Conservation (phyloP, 139 green algal species). For the Klebsormidium nitens region DNA sequence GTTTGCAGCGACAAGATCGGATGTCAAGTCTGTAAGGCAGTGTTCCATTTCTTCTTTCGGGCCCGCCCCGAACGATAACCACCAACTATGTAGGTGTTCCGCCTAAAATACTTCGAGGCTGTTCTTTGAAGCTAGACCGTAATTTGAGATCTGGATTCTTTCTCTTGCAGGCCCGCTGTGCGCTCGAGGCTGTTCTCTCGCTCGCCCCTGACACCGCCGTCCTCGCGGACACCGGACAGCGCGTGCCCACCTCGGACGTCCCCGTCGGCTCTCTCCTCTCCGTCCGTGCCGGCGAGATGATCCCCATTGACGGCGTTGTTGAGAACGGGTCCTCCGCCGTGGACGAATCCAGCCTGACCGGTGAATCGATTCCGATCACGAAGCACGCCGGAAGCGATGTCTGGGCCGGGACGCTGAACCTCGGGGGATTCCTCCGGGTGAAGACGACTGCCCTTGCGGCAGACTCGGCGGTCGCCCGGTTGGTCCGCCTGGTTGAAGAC, state of each 20-base stretch:
- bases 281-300: slow-evolving; percentile 59
- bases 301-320: slow-evolving; percentile 70
- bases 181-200: slow-evolving; percentile 17
- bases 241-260: too few species aligned
- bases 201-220: slow-evolving; percentile 13
- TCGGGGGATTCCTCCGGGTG: slow-evolving; percentile 44
- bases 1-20: too few species aligned
- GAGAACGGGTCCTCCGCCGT: slow-evolving; percentile 48
- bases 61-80: too few species aligned
- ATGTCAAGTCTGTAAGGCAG: too few species aligned
- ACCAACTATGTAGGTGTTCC: too few species aligned
- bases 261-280: too few species aligned
- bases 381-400: slow-evolving; percentile 52
- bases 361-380: slow-evolving; percentile 51
- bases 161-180: neutral
- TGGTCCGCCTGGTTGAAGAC: slow-evolving; percentile 62
- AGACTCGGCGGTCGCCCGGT: slow-evolving; percentile 60
- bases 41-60: too few species aligned
- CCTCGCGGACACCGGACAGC: neutral
- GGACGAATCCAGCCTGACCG: slow-evolving; percentile 75
- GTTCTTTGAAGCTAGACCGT: too few species aligned
- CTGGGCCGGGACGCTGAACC: slow-evolving; percentile 49
- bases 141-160: too few species aligned
- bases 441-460: slow-evolving; percentile 44
- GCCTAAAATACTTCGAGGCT: too few species aligned